Evolutionary conservation across 495 filamentous ascomycete genomes (phyloP).

Genomic region (Glonium stellatum): DNA sequence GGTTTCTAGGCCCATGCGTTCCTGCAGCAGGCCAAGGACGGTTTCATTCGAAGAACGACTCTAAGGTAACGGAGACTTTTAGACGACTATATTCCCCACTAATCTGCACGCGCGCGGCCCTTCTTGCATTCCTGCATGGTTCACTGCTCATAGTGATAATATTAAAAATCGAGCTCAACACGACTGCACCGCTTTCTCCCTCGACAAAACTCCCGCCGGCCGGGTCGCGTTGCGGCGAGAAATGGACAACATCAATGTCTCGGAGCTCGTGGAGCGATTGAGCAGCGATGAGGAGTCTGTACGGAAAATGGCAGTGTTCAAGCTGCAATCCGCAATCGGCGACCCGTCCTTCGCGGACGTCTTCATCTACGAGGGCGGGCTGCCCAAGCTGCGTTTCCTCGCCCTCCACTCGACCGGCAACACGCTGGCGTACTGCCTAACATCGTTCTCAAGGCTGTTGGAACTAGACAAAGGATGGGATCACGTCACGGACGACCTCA

Average conservation of each 20-base stretch:
- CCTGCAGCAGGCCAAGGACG: neutral
- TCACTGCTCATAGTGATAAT: neutral
- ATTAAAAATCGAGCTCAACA: neutral
- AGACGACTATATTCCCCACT: neutral
- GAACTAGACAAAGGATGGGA: slow-evolving; percentile 99
- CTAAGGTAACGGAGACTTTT: neutral
- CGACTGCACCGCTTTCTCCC: neutral
- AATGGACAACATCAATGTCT: slow-evolving; percentile 55
- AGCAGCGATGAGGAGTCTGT: slow-evolving; percentile 79
- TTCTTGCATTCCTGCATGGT: neutral
- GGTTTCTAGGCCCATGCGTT: too few relatives aligned
- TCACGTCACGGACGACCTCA: slow-evolving; percentile 57
- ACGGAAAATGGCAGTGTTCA: slow-evolving; percentile 98
- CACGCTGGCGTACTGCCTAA: slow-evolving; percentile 88
- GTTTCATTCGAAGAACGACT: neutral
- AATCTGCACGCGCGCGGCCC: neutral
- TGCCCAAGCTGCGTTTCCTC: slow-evolving; percentile 71
- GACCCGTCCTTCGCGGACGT: slow-evolving; percentile 95
- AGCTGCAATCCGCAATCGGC: slow-evolving; percentile 85
- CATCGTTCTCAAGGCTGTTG: slow-evolving; percentile 74
- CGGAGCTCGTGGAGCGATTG: slow-evolving; percentile 61
- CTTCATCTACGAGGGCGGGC: slow-evolving; percentile 83
- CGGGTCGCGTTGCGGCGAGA: neutral
- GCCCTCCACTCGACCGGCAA: slow-evolving; percentile 82
- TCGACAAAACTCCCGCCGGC: neutral